Percentiles rank a stretch among this genome's conserved stretches.
These are phyloP conservation scores for Pichia sp. DNA, from an alignment of 1,139 yeast genomes.

Conservation along the genomic window DNA sequence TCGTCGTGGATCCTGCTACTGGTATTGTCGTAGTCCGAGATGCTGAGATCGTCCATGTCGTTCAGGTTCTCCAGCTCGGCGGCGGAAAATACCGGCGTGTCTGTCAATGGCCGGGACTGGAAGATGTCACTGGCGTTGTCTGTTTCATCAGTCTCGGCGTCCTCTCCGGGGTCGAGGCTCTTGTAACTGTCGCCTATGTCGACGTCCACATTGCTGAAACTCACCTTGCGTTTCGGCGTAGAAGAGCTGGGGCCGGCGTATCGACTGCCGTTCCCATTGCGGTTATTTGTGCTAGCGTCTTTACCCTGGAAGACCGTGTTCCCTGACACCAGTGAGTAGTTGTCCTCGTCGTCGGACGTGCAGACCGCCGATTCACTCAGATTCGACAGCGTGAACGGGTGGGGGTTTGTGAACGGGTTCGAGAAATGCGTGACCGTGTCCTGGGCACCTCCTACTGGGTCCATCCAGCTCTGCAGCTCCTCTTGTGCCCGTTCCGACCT, in stretches of 20 bases:
- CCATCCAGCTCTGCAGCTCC: neutral
- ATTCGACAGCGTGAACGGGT: constrained; percentile 3
- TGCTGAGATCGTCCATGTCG: constrained; percentile 1
- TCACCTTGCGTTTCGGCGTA: neutral
- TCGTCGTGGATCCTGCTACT: too few species aligned
- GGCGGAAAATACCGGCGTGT: constrained; percentile 10
- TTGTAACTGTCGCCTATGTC: neutral
- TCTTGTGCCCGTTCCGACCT: neutral
- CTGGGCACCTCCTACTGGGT: neutral
- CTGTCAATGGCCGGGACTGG: constrained; percentile 10
- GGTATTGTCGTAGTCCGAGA: neutral
- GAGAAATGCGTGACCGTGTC: neutral
- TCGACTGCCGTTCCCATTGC: neutral
- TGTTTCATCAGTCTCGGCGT: constrained; percentile 16
- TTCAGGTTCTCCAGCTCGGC: neutral
- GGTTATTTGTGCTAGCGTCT: neutral
- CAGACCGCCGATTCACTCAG: constrained; percentile 24
- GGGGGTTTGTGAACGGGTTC: neutral
- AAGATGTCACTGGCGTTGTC: constrained; percentile 23
- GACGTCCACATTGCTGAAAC: constrained; percentile 1
- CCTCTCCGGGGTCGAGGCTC: neutral
- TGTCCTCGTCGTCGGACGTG: constrained; percentile 25
- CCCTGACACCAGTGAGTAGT: neutral
- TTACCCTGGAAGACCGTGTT: neutral
- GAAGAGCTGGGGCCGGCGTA: neutral